Evolutionary conservation across 331 rosid species (phyloP), one percentile per base, ranked within the genome.

Genomic region (Dryas integrifolia): DNA sequence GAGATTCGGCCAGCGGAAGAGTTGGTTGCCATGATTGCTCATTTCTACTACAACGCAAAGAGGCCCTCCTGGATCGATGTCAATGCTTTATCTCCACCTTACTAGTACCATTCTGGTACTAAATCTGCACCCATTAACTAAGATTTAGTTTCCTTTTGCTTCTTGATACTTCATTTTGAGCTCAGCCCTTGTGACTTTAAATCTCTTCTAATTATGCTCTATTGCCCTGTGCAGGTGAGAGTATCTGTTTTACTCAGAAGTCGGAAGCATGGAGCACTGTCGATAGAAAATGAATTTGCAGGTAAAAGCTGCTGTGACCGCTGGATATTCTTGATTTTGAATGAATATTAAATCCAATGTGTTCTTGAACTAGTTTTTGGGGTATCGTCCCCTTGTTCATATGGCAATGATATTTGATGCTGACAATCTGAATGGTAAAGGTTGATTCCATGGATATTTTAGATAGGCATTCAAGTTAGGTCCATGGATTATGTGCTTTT

Each of bases 21-120:
- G 62, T 61, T 91, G 85, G 97, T 93, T 75, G 87, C 85, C 40
- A 91, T 89, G 96, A 93, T 93, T 74, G 96, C 97, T 47, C 88
- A 89, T 81, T 91, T 93, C 85, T 93, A 89, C 77, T 91, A 91
- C 88, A 93, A 89, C 55, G 98, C 96, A 57, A 91, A 85, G 87
- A 89, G 80, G 84, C 96, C 97, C 56, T 79, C 85, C 35, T 93
- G 97, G 91, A 82, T 93, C 46, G 87, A 89, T 64, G 91, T 71
- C 63, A 55, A 80, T 43, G 90, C 73, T 72, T 60, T 86, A 56
- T 49, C 75, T 76, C 72, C 46, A 26, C 92, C 86, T 48, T 74
- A 53, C 55, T 60, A 61, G 65, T 67, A 61, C 35, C 55, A 35
- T 30, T 49, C 66, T 13, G 46, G 59, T 49, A 35, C 16, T 24